Evolutionary conservation across 2,329 filamentous ascomycete species (phyloP), one percentile per base, ranked within the genome.

Genomic region (Thermomyces lanuginosus): DNA sequence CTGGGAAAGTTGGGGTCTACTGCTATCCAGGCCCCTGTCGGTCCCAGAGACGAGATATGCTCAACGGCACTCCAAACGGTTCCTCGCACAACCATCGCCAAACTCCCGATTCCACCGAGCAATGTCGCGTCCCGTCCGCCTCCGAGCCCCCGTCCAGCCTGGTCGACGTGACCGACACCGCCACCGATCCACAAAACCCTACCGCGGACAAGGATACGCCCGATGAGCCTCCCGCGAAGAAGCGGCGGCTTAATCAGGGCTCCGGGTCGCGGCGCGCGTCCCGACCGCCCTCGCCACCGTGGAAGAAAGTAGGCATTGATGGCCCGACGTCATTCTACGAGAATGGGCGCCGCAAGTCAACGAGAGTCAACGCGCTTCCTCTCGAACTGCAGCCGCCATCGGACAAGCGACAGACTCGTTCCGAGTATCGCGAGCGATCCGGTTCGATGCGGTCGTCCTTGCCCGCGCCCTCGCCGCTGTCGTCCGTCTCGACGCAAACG

Each of bases 281-380:
- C 14, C 49, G 56, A 24, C 47, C 51, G 23, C 39, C 49, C 21
- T 95, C 86, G 36, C 89, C 89, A 38, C 89, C 89, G 12, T 98
- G 89, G 89, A 95, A 89, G 60, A 80, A 72, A 44, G 68, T 79
- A 36, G 68, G 68, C 32, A 81, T 78, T 21, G 79, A 92, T 15
- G 89, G 89, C 0, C 89, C 89, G 12, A 89, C 86, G 3, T 77
- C 79, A 1, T 84, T 91, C 48, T 68, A 77, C 23, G 61, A 66
- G 33, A 62, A 69, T 46, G 71, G 71, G 20, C 62, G 62, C 37
- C 59, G 71, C 33, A 70, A 68, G 48, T 75, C 71, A 22, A 65
- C 68, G 25, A 58, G 71, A 39, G 65, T 67, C 28, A 56, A 56
- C 36, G 35, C 37, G 28, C 44, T 66, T 11, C 62, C 64, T 8